Base-by-base conservation (phyloP, 805 yeast genomes). In the Lipomyces orientalis region DNA sequence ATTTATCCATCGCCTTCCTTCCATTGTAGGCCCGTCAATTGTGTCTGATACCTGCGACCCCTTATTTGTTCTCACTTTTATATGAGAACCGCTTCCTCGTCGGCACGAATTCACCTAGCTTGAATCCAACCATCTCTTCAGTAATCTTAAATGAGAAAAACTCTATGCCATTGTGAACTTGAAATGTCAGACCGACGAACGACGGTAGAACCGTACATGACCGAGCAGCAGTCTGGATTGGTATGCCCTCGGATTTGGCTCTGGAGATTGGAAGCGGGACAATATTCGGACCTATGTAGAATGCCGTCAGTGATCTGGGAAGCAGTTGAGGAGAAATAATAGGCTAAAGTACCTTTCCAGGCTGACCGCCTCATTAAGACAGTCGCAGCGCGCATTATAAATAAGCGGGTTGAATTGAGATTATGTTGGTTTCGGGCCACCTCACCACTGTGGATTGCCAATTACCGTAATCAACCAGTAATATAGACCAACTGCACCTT, bases 41-140 rank as follows among this genome's bases (percentile, higher is more conserved):
- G 29, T 25, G 3, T 25, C 3, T 3, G 29, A 25, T 25, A 25
- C 29, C 29, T 25, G 29, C 29, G 19, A 43, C 10, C 10, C 5
- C 19, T 43, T 43, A 43, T 19, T 43, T 43, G 16, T 43, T 43
- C 22, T 43, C 22, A 43, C 49, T n/a, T 72, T 93, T 90, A 81
- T 90, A 93, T 70, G 86, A 87, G 80, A 91, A 91, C 77, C 89
- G 87, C 85, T 91, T 91, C 80, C 98, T 86, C 0, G 99, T 95
- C 64, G 93, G 91, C 1, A 97, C 97, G 82, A 91, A 95, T 79
- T 94, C 98, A 1, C 99, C 99, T 64, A 95, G 81, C 77, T 94
- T 95, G 73, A 88, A 86, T 22, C 99, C 99, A 68, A 95, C 97
- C 99, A 95, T 95, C 74, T 95, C 95, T 77, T 95, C 98, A 8